phyloP scores from a whole-genome alignment of 345 rosid genomes.

The Populus simonii region DNA sequence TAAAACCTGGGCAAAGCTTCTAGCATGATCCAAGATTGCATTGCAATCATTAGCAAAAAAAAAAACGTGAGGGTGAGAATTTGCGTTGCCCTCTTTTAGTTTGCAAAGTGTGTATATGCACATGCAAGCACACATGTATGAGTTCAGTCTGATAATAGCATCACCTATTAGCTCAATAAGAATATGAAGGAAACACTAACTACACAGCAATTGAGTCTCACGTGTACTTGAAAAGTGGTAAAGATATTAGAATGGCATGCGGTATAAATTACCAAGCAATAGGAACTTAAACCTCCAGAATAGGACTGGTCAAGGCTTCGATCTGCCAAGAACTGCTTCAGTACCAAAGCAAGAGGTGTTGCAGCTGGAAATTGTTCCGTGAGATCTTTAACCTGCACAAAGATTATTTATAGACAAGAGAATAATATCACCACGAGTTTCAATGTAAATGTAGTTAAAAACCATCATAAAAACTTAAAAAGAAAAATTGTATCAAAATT shows the following conservation, averaged over 20 bases:
- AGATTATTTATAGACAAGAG: slow-evolving; percentile 1
- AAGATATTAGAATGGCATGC: neutral
- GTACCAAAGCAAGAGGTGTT: slow-evolving; percentile 89
- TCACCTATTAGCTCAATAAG: too few species aligned
- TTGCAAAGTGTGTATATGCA: too few species aligned
- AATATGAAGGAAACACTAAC: neutral
- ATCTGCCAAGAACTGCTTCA: slow-evolving; percentile 96
- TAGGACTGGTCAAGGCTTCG: slow-evolving; percentile 96
- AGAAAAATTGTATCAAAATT: neutral
- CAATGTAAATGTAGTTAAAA: neutral
- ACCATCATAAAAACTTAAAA: neutral
- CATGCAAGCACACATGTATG: too few species aligned
- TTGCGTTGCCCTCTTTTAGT: too few species aligned
- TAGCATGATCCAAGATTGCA: too few species aligned
- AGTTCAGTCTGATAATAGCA: too few species aligned
- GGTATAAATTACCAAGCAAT: slow-evolving; percentile 69
- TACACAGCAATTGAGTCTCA: too few species aligned
- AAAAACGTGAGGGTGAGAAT: too few species aligned
- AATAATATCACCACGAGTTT: neutral
- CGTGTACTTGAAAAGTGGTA: too few species aligned
- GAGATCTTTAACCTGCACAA: slow-evolving; percentile 69
- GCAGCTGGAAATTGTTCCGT: slow-evolving; percentile 94
- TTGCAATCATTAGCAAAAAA: too few species aligned
- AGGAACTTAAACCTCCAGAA: slow-evolving; percentile 98
- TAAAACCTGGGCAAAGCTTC: too few species aligned